These are phyloP conservation scores for Cytospora piceicola DNA, from an alignment of 2,329 filamentous ascomycete genomes.

Conservation along the genomic window DNA sequence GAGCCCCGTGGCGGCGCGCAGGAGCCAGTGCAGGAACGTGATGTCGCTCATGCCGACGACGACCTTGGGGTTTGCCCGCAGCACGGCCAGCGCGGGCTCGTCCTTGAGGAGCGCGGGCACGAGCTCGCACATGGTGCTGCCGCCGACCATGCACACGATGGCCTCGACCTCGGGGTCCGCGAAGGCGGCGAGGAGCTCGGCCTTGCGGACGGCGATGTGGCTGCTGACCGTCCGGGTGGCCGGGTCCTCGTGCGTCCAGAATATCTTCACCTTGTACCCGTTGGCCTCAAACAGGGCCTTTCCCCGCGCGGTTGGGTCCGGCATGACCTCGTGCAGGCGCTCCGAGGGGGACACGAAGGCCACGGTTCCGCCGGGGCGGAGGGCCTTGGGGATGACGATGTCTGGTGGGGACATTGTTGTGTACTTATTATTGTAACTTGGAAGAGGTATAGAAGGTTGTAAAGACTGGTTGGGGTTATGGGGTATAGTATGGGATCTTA, in stretches of 20 bases:
- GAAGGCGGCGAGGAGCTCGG: slow-evolving; percentile 45
- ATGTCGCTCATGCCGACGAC: slow-evolving; percentile 49
- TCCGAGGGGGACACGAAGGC: slow-evolving; percentile 47
- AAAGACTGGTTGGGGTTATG: background rate
- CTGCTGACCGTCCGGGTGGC: slow-evolving; percentile 37
- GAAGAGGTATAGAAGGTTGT: background rate
- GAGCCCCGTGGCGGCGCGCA: slow-evolving; percentile 43
- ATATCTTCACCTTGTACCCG: slow-evolving; percentile 42
- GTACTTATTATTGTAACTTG: background rate
- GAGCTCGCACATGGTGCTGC: slow-evolving; percentile 45
- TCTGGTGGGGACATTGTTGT: background rate
- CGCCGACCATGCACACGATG: slow-evolving; percentile 47
- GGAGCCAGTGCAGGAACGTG: slow-evolving; percentile 47
- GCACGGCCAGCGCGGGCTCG: slow-evolving; percentile 39
- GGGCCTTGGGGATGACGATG: slow-evolving; percentile 21
- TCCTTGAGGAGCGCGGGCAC: slow-evolving; percentile 44
- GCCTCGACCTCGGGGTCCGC: slow-evolving; percentile 42
- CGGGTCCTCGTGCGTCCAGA: slow-evolving; percentile 38
- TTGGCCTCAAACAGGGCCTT: slow-evolving; percentile 36
- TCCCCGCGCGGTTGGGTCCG: slow-evolving; percentile 39
- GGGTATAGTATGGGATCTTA: no score
- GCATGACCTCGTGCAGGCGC: slow-evolving; percentile 41
- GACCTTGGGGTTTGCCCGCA: slow-evolving; percentile 46
- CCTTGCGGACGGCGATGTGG: slow-evolving; percentile 42
- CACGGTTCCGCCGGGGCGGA: slow-evolving; percentile 44